Evolutionary conservation across 208 protist genomes (phyloP).

Genomic region (Trichomonas vaginalis): DNA sequence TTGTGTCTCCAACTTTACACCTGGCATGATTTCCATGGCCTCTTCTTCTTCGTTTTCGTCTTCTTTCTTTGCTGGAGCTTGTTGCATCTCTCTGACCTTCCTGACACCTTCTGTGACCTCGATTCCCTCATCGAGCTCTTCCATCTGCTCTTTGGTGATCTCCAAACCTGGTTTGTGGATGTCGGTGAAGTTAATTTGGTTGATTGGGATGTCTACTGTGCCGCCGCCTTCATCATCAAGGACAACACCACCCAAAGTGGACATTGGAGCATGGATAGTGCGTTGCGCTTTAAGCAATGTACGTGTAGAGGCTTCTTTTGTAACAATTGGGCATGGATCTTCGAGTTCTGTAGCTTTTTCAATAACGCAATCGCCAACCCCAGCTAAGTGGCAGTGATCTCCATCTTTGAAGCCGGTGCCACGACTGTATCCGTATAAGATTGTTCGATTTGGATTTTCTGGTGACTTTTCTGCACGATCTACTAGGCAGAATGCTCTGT

Average conservation of each 20-base stretch:
- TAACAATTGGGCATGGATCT: conserved; percentile 77
- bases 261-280: conserved; percentile 87
- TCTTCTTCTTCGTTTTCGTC: conserved; percentile 55
- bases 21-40: background rate
- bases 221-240: conserved; percentile 87
- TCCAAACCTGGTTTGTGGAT: background rate
- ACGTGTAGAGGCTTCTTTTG: background rate
- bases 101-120: background rate
- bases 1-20: conserved; percentile 52
- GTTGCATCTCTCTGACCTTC: background rate
- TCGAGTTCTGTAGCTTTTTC: conserved; percentile 52
- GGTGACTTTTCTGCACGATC: conserved; percentile 65
- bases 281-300: conserved; percentile 55
- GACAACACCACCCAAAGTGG: conserved; percentile 82
- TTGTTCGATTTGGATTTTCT: conserved; percentile 54
- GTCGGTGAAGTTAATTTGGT: conserved; percentile 13
- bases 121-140: conserved; percentile 9
- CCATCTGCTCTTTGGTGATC: background rate
- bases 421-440: conserved; percentile 89
- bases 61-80: background rate
- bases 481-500: conserved; percentile 84
- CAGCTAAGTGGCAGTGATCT: conserved; percentile 72
- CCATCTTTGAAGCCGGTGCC: conserved; percentile 71
- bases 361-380: conserved; percentile 77
- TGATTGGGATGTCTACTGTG: conserved; percentile 64